Conservation (phyloP, 768 basidiomycete species). For the Trichaptum fuscoviolaceum region DNA sequence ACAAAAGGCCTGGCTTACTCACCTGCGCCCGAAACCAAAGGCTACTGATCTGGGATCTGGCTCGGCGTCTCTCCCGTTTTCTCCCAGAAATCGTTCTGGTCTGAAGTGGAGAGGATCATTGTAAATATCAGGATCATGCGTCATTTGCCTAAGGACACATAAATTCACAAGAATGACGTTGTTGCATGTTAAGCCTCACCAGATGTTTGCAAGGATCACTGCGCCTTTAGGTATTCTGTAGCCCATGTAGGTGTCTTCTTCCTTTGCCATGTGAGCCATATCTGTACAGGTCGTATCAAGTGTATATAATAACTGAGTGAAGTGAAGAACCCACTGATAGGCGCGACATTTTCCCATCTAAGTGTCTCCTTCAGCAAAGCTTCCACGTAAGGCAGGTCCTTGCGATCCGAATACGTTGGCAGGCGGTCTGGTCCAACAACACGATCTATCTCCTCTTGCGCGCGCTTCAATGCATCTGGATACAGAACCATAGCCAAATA, state of each 20-base stretch:
- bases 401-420: slow-evolving; percentile 13
- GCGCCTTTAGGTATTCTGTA: slow-evolving; percentile 32
- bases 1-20: too few relatives aligned
- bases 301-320: too few relatives aligned
- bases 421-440: slow-evolving; percentile 11
- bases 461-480: slow-evolving; percentile 11
- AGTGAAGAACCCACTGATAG: too few relatives aligned
- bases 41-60: background rate
- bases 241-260: slow-evolving; percentile 31
- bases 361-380: slow-evolving; percentile 10
- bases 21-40: slow-evolving; percentile 13
- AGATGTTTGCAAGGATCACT: slow-evolving; percentile 28
- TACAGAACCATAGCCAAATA: slow-evolving; percentile 17
- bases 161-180: background rate
- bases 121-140: slow-evolving; percentile 16
- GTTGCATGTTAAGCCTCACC: slow-evolving; percentile 18
- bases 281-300: too few relatives aligned
- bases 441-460: slow-evolving; percentile 5
- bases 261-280: slow-evolving; percentile 27
- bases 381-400: slow-evolving; percentile 11
- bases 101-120: slow-evolving; percentile 14
- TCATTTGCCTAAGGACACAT: slow-evolving; percentile 7
- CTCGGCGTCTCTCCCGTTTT: slow-evolving; percentile 2
- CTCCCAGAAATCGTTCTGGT: slow-evolving; percentile 19
- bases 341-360: too few relatives aligned